Evolutionary conservation across 441 rosid species (phyloP).

Genomic region (Erodium trifolium): DNA sequence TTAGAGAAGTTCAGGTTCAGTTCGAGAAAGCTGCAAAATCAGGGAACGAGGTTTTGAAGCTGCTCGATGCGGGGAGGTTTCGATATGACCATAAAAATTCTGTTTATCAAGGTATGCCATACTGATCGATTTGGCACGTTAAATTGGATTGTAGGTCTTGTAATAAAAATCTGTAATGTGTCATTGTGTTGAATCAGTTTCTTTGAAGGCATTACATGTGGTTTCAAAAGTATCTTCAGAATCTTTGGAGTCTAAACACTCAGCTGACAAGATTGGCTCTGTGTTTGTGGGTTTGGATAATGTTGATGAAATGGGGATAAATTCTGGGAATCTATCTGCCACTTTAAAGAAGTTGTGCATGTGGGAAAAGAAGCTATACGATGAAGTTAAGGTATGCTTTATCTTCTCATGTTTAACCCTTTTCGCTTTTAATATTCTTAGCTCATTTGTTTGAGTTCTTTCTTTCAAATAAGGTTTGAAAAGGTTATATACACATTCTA

Average conservation of each 20-base stretch:
- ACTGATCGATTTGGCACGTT: not conserved
- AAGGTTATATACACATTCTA: too few species aligned
- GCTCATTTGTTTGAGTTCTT: slow-evolving; percentile 1
- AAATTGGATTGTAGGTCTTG: not conserved
- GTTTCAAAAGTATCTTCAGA: slow-evolving; percentile 4
- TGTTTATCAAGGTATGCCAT: slow-evolving; percentile 29
- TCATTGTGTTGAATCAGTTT: slow-evolving; percentile 17
- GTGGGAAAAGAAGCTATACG: slow-evolving; percentile 65
- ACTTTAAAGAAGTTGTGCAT: slow-evolving; percentile 46
- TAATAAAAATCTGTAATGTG: not conserved
- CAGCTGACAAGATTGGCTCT: slow-evolving; percentile 18
- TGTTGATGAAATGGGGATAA: slow-evolving; percentile 25
- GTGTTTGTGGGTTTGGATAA: not conserved
- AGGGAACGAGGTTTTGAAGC: slow-evolving; percentile 36
- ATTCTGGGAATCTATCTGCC: slow-evolving; percentile 35
- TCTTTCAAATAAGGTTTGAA: too few species aligned
- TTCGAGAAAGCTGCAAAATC: slow-evolving; percentile 44
- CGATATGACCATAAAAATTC: slow-evolving; percentile 32
- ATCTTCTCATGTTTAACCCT: not conserved
- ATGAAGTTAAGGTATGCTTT: slow-evolving; percentile 51
- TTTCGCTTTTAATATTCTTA: slow-evolving; percentile 12
- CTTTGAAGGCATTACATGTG: slow-evolving; percentile 28
- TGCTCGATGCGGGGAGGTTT: slow-evolving; percentile 38
- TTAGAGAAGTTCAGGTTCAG: slow-evolving; percentile 29
- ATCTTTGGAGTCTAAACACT: not conserved